Evolutionary conservation across 805 yeast genomes (phyloP).

Genomic region (Metschnikowia dekortorum): DNA sequence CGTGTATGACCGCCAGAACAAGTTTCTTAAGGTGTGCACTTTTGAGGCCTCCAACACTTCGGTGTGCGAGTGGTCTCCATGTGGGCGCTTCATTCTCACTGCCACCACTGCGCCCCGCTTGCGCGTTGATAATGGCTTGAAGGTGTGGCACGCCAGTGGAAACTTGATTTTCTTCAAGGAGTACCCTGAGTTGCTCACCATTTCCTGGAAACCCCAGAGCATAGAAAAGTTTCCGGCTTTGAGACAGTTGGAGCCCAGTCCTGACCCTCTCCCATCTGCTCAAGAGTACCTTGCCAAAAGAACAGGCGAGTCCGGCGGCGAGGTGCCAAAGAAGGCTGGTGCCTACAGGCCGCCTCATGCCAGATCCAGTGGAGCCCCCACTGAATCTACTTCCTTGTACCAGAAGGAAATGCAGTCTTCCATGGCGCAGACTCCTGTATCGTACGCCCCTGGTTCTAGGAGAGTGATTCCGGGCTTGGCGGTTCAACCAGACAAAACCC

Average conservation of each 20-base stretch:
- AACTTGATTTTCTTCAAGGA: slow-evolving; percentile 73
- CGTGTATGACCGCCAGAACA: slow-evolving; percentile 85
- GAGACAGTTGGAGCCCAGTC: slow-evolving; percentile 49
- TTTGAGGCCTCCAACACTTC: slow-evolving; percentile 93
- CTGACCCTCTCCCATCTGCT: slow-evolving; percentile 70
- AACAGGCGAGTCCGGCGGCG: slow-evolving; percentile 28
- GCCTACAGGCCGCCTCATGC: slow-evolving; percentile 99
- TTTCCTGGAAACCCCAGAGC: slow-evolving; percentile 77
- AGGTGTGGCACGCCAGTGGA: slow-evolving; percentile 91
- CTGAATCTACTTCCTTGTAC: slow-evolving; percentile 48
- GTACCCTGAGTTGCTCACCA: slow-evolving; percentile 73
- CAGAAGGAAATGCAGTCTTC: slow-evolving; percentile 47
- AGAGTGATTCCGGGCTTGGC: slow-evolving; percentile 53
- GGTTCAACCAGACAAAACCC: slow-evolving; percentile 47
- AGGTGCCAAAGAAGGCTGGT: slow-evolving; percentile 56
- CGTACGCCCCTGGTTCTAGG: slow-evolving; percentile 20
- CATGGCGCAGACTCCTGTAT: slow-evolving; percentile 15
- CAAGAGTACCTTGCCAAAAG: slow-evolving; percentile 48
- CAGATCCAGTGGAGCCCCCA: slow-evolving; percentile 39
- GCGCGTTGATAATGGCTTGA: slow-evolving; percentile 93
- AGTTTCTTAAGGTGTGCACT: slow-evolving; percentile 71
- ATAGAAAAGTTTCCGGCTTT: slow-evolving; percentile 51
- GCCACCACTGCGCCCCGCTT: slow-evolving; percentile 97
- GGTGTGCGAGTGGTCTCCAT: slow-evolving; percentile 98
- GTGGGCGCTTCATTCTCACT: slow-evolving; percentile 86